Percentiles rank a stretch among this genome's conserved stretches.
phyloP scores from a whole-genome alignment of 1,284 basidiomycete species.

The Trichosporon inkin region DNA sequence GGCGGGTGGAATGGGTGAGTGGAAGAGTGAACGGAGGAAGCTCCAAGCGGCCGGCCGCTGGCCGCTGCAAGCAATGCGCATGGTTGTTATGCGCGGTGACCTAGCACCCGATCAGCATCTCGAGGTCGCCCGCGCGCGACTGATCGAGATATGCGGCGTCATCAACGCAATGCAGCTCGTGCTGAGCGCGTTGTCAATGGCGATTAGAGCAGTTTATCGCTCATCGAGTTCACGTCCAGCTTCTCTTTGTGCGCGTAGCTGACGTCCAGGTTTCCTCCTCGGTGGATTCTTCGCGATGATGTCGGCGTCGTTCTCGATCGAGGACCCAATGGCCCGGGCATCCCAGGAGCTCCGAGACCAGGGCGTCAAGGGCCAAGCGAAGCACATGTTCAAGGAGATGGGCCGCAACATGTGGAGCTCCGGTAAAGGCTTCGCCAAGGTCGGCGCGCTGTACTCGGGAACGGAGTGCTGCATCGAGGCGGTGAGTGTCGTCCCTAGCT shows the following conservation, averaged over 20 bases:
- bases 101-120: no score
- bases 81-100: no score
- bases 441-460: conserved; percentile 87
- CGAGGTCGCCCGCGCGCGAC: no score
- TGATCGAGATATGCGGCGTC: background rate
- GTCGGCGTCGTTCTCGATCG: conserved; percentile 90
- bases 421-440: conserved; percentile 91
- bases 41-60: background rate
- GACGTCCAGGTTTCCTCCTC: conserved; percentile 68
- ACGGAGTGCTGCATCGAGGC: conserved; percentile 95
- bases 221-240: background rate
- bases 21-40: background rate
- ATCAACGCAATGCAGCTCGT: no score
- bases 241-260: background rate
- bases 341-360: conserved; percentile 46
- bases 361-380: conserved; percentile 57
- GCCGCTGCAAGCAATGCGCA: background rate
- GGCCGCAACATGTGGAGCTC: conserved; percentile 84
- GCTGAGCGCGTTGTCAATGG: no score
- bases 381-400: conserved; percentile 89
- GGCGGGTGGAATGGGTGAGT: conserved; percentile 73
- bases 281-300: conserved; percentile 96
- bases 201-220: no score
- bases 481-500: conserved; percentile 57
- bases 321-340: conserved; percentile 79